Evolutionary conservation across 805 yeast genomes (phyloP), one percentile per base, ranked within the genome.

Genomic region (Sugiyamaella mastotermitis): DNA sequence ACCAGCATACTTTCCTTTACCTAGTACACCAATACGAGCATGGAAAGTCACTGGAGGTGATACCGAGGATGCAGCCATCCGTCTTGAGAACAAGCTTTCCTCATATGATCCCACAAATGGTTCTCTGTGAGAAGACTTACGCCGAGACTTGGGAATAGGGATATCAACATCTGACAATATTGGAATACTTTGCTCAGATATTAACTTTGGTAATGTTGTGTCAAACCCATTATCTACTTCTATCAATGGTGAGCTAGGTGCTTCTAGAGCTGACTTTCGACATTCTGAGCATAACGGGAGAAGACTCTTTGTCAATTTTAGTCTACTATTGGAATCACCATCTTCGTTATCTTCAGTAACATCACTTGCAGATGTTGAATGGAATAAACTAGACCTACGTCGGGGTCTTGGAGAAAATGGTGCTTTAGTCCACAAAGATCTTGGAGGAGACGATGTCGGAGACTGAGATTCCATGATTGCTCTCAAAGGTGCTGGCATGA

Each of bases 31-130:
- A 5, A 58, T 43, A 8, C 45, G 35, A 10, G 54, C 51, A 17
- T 39, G 49, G 13, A 50, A 51, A 8, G 41, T 33, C 11, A 52
- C 57, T 0, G 53, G 54, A 1, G 37, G 31, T 7, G 56, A 52
- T 2, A 56, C 47, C 15, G 48, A 56, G 2, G 53, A 51, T 5
- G 42, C 17, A 17, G 53, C 50, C 36, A 61, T 60, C 3, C 52
- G 63, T 16, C 48, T 54, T 1, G 51, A 50, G 9, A 58, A 40
- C 33, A 58, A 40, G 10, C 58, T 49, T 44, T 58, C 63, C 31
- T 58, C 63, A 35, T 56, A 58, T 6, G 62, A 56, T 11, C 63
- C 63, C 14, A 55, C 53, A 20, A 58, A 41, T 3, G 57, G 38
- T 36, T 50, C 53, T 9, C 45, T 19, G 26, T 42, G 49, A 16